Base-by-base conservation (phyloP, 2,329 filamentous ascomycete genomes). In the Penicillium sp. region DNA sequence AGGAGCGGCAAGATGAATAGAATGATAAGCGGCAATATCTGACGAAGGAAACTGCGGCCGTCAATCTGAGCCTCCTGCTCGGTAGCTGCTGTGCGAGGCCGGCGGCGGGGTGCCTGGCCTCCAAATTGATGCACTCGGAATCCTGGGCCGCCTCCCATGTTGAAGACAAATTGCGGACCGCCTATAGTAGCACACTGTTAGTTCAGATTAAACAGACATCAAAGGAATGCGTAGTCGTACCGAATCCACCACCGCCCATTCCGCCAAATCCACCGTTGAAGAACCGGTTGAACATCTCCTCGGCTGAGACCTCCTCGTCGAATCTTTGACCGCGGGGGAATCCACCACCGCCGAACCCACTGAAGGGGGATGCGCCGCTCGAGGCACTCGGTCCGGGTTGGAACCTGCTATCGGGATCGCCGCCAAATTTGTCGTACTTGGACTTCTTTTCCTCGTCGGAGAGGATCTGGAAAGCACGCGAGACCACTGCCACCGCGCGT, bases 281-380 rank as follows among this genome's bases (percentile, higher is more conserved):
- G 83, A 99, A 99, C 62, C 93, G 86, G 72, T 93, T 88, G 79
- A 99, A 99, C 81, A 99, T 85, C 76, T 99, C 94, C 76, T 99
- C 94, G 0, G 94, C 93, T 54, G 90, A 96, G 67, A 99, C 90
- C 73, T 97, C 93, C 60, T 94, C 92, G 55, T 94, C 90, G 77
- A 89, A 96, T 35, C 75, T 80, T 29, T 80, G 81, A 38, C 83
- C 64, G 10, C 75, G 72, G 10, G 77, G 76, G 65, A 79, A 79
- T 40, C 82, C 83, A 42, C 82, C 84, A 23, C 74, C 72, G 17
- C 72, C 66, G 56, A 78, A 78, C 5, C 77, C 77, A 57, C 76
- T 70, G 64, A 81, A 82, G 13, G 78, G 72, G 25, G 77, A 77
- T 15, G 62, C 70, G 38, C 69, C 72, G 23, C 62, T 59, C 5